Evolutionary conservation across 2,329 filamentous ascomycete species (phyloP), one percentile per base, ranked within the genome.

Genomic region (Sarocladium brachiariae): DNA sequence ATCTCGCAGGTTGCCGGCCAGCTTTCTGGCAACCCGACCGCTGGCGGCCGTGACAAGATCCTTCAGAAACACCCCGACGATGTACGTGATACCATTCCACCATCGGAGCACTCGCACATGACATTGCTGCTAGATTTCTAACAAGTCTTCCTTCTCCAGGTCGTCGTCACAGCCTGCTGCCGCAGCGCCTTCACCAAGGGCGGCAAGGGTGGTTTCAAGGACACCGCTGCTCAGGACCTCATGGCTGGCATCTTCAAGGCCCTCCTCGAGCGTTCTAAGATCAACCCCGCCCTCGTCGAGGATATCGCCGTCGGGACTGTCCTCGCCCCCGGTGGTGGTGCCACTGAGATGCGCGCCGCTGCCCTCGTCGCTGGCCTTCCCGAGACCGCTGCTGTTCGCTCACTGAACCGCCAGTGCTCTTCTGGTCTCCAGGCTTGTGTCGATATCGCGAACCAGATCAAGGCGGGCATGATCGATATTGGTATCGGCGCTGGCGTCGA

Each of bases 341-440:
- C 93, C 19, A 97, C 93, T 43, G 93, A 97, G 74, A 96, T 96
- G 83, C 86, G 93, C 57, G 93, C 90, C 53, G 93, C 93, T 31
- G 85, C 86, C 50, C 77, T 97, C 52, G 89, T 89, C 6, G 93
- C 93, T 47, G 93, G 93, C 41, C 95, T 97, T 75, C 88, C 93
- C 38, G 86, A 87, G 61, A 78, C 81, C 16, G 81, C 90, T 4
- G 86, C 90, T n/a, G 87, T 95, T 52, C 89, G 87, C 72, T 83
- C 84, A 52, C 72, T 96, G 67, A 99, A 97, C 78, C 78, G 93
- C 62, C 92, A 97, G 74, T 99, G 93, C 75, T 95, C 88, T 13
- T 91, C 86, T 34, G 92, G 93, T 50, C 80, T 97, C 25, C 90
- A 96, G 70, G 92, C 93, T 21, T 89, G 89, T 63, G 86, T 93